Percentiles rank a stretch among this genome's conserved stretches.
Conservation (phyloP, 2,329 filamentous ascomycete genomes). For the Dactylellina sp. region DNA sequence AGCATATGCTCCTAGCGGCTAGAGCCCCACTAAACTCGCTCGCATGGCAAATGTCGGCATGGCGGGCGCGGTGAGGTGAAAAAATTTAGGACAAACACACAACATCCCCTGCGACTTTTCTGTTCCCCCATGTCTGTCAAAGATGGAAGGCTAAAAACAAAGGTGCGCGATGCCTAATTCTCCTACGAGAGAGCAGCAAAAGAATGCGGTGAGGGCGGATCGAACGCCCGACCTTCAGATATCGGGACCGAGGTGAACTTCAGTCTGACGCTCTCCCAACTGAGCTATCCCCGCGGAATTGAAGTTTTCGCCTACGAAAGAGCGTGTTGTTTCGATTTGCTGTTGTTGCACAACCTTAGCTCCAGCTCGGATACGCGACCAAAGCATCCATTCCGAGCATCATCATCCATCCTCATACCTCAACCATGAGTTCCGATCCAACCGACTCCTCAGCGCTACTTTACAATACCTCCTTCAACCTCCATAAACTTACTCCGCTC, state of each 20-base stretch:
- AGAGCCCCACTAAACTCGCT: too few species aligned
- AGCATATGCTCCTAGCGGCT: too few species aligned
- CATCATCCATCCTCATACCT: conserved; percentile 15
- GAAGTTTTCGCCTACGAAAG: neutral
- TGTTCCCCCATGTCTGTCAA: too few species aligned
- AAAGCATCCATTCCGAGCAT: conserved; percentile 3
- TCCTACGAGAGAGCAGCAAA: neutral
- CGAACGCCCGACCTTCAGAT: neutral
- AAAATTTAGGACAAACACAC: neutral
- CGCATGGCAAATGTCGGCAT: too few species aligned
- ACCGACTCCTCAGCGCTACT: conserved; percentile 27
- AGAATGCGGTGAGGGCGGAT: conserved; percentile 19
- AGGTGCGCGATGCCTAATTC: too few species aligned
- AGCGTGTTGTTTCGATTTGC: conserved; percentile 25
- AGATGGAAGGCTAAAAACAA: too few species aligned
- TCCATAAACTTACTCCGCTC: conserved; percentile 45
- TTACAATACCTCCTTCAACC: conserved; percentile 44
- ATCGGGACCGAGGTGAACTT: neutral
- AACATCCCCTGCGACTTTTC: too few species aligned
- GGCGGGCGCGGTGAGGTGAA: too few species aligned
- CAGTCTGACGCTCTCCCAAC: conserved; percentile 11
- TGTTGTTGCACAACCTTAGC: conserved; percentile 36
- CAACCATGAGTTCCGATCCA: conserved; percentile 40
- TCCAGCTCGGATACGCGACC: neutral
- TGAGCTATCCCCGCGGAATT: conserved; percentile 2